These are phyloP conservation scores for Platismatia glauca DNA, from an alignment of 495 filamentous ascomycete species.

Conservation along the genomic window DNA sequence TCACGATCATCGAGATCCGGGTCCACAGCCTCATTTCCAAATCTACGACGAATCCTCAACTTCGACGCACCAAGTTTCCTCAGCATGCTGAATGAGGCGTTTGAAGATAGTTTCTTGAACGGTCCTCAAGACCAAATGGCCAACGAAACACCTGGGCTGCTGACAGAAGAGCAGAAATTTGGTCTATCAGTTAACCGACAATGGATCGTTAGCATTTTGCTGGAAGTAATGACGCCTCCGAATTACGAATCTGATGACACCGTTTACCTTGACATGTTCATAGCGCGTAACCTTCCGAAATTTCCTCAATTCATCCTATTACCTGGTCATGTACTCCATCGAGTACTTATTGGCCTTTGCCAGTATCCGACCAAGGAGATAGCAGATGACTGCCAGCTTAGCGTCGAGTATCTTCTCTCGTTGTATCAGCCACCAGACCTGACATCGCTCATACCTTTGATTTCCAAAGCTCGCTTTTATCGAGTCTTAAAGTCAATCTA, in stretches of 20 bases:
- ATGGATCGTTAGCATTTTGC: slow-evolving; percentile 77
- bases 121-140: slow-evolving; percentile 51
- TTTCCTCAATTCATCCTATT: slow-evolving; percentile 93
- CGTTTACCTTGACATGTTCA: slow-evolving; percentile 95
- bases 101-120: slow-evolving; percentile 90
- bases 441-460: slow-evolving; percentile 60
- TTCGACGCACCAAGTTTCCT: slow-evolving; percentile 88
- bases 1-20: slow-evolving; percentile 11
- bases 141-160: slow-evolving; percentile 41
- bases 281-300: slow-evolving; percentile 91
- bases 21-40: slow-evolving; percentile 47
- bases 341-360: slow-evolving; percentile 74
- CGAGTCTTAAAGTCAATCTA: slow-evolving; percentile 91
- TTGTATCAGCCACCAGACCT: slow-evolving; percentile 85
- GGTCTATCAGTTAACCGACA: slow-evolving; percentile 77
- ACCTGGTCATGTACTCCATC: slow-evolving; percentile 73
- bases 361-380: slow-evolving; percentile 71
- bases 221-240: slow-evolving; percentile 72
- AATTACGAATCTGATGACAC: slow-evolving; percentile 72
- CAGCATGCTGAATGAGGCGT: slow-evolving; percentile 93
- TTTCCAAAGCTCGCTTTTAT: slow-evolving; percentile 76
- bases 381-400: slow-evolving; percentile 89
- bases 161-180: slow-evolving; percentile 55
- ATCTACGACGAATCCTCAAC: slow-evolving; percentile 71
- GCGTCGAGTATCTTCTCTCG: slow-evolving; percentile 88